Evolutionary conservation across 495 filamentous ascomycete species (phyloP).

Genomic region (Podospora sp.): DNA sequence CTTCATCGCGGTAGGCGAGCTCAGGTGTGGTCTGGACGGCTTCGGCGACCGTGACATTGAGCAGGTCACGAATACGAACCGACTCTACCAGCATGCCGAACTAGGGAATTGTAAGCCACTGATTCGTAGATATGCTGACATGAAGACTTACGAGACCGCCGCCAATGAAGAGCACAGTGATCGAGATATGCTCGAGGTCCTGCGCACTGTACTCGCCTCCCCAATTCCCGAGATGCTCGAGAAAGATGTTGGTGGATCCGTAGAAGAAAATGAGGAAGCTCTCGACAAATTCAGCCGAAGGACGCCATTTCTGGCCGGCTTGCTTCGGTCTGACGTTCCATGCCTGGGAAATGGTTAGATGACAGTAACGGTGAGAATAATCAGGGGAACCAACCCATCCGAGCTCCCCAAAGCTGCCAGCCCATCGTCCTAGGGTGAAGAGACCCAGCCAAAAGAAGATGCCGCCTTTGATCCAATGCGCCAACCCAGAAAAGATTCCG

Average conservation of each 20-base stretch:
- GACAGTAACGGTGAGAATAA: neutral
- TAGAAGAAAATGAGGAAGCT: conserved; percentile 87
- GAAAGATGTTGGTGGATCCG: conserved; percentile 85
- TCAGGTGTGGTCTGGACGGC: conserved; percentile 37
- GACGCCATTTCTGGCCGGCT: conserved; percentile 64
- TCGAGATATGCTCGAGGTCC: conserved; percentile 91
- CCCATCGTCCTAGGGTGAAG: conserved; percentile 84
- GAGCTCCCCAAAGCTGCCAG: conserved; percentile 85
- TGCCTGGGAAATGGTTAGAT: conserved; percentile 48
- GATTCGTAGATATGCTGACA: neutral
- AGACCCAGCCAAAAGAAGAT: conserved; percentile 96
- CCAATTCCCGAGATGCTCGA: conserved; percentile 80
- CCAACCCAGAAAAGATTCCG: conserved; percentile 70
- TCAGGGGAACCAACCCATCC: conserved; percentile 67
- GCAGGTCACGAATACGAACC: conserved; percentile 62
- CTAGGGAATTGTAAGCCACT: conserved; percentile 37
- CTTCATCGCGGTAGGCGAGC: conserved; percentile 41
- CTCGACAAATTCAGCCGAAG: conserved; percentile 85
- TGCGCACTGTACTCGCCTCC: conserved; percentile 71
- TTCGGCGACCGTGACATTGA: conserved; percentile 64
- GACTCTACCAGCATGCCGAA: conserved; percentile 96
- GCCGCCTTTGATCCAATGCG: conserved; percentile 96
- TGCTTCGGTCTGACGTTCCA: conserved; percentile 84
- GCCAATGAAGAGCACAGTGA: conserved; percentile 92
- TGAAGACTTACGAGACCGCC: conserved; percentile 74